phyloP scores from a whole-genome alignment of 305 asterid genomes.

The Withania somnifera region DNA sequence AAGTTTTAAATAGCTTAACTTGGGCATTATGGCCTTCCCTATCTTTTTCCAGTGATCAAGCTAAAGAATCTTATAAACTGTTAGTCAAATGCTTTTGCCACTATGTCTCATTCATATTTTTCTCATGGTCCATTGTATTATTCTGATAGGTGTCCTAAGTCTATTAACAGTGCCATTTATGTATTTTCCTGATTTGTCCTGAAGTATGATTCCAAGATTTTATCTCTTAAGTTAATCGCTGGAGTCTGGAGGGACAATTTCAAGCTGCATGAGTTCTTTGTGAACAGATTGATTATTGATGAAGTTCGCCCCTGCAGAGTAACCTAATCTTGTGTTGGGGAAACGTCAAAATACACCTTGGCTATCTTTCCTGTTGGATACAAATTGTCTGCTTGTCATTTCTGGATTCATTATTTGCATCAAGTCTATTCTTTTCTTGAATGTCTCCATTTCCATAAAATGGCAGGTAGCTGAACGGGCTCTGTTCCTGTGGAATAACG shows the following conservation, averaged over 20 bases:
- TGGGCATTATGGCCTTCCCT: not conserved
- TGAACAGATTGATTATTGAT: not conserved
- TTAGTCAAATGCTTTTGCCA: not conserved
- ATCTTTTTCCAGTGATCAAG: not conserved
- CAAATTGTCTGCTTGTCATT: not conserved
- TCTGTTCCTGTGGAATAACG: constrained; percentile 74
- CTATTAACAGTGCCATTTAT: not conserved
- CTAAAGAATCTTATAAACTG: not conserved
- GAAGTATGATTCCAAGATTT: not conserved
- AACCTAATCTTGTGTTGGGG: not conserved
- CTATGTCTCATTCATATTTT: not conserved
- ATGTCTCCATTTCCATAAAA: not conserved
- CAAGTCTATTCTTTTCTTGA: not conserved
- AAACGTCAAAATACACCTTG: not conserved
- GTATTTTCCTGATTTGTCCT: not conserved
- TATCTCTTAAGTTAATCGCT: not conserved
- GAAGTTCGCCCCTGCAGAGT: not conserved
- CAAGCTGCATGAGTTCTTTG: not conserved
- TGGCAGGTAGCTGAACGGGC: constrained; percentile 82
- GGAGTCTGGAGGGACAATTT: not conserved
- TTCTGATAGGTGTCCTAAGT: not conserved
- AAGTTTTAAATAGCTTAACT: not conserved
- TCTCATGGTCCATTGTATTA: not conserved
- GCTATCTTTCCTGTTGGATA: not conserved
- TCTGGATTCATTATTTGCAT: not conserved